Base-by-base conservation (phyloP, 2,329 filamentous ascomycete species). In the Penicillium sp. region DNA sequence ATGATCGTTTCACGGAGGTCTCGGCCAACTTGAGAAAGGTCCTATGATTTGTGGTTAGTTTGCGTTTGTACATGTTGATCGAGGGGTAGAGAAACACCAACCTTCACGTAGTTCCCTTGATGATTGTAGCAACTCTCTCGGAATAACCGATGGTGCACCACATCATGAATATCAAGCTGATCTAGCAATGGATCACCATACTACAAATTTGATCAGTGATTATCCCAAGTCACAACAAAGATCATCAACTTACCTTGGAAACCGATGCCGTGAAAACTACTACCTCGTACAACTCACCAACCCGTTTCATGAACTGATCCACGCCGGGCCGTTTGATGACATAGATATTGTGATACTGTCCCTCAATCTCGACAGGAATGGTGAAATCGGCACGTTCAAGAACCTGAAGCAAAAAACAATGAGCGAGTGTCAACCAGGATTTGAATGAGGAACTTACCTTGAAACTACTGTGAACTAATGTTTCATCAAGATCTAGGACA, bases 281-380 rank as follows among this genome's bases (percentile, higher is more conserved):
- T 47, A 99, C 93, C 77, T 99, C 94, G 69, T 97, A 99, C 48
- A 99, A 82, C 76, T 99, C 94, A 48, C 94, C 94, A 33, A 99
- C 92, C 56, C 94, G 83, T 81, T 97, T 97, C 91, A 99, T 97
- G 76, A 99, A 99, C 62, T 95, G 88, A 71, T 99, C 94, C 20
- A 99, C 94, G 51, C 94, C 94, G n/a, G 94, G 94, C 68, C 94
- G 86, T 79, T 99, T 99, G 74, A 99, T 99, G 62, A 99, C 94
- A 72, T 99, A 99, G 52, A 99, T 95, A 69, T 99, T 99, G 77
- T 99, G 94, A 72, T 95, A 97, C 74, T 96, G 95, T 54, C 94
- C 94, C 79, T 99, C 94, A 61, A 99, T 99, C 70, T 99, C 94
- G 27, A 99, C 94, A 0, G 94, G 94, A 71, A 99, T 97, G 6